Evolutionary conservation across 495 filamentous ascomycete genomes (phyloP).

Genomic region (Neurospora tetrasperma): DNA sequence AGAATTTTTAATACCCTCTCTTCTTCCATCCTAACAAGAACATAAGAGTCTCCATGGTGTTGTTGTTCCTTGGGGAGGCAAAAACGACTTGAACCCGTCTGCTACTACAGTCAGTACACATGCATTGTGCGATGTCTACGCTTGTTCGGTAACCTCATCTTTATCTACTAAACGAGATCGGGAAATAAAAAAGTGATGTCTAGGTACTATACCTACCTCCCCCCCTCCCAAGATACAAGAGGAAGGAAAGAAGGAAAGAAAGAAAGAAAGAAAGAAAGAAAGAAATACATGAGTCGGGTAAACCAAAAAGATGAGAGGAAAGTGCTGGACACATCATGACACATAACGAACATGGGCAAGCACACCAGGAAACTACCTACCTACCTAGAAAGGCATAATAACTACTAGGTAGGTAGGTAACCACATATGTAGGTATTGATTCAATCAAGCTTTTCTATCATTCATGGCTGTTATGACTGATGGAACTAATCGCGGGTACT

Average conservation of each 20-base stretch:
- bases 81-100: neutral
- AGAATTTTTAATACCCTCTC: constrained; percentile 1
- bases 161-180: neutral
- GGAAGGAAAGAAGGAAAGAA: neutral
- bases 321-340: neutral
- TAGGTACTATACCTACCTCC: too few relatives aligned
- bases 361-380: neutral
- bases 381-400: neutral
- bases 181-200: neutral
- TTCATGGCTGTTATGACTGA: too few relatives aligned
- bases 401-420: too few relatives aligned
- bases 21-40: neutral
- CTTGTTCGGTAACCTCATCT: neutral
- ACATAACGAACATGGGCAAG: neutral
- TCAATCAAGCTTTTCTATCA: neutral
- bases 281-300: neutral
- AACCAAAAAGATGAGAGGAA: neutral
- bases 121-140: neutral
- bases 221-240: too few relatives aligned
- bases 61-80: neutral
- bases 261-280: neutral
- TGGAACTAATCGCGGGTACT: too few relatives aligned
- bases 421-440: neutral
- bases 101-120: neutral
- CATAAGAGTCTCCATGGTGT: neutral